Percentiles rank a stretch among this genome's conserved stretches.
phyloP scores from a whole-genome alignment of 148 eudicot species.

The Suaeda aralocaspica region DNA sequence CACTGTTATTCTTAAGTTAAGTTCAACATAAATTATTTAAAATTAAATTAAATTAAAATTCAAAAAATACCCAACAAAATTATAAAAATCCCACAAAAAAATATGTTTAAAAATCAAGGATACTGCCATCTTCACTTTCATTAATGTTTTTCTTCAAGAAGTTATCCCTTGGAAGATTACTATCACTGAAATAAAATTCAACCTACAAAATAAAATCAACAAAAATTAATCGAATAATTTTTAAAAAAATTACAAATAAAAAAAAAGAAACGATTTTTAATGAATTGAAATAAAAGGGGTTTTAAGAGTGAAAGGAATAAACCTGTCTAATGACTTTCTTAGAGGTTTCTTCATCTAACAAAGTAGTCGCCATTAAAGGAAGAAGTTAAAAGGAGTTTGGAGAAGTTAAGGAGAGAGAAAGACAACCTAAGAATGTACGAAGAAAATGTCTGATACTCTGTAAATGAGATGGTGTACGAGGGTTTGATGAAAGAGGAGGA shows the following conservation, averaged over 20 bases:
- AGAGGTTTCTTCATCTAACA: conserved; percentile 60
- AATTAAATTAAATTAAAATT: neutral
- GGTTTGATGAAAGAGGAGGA: conserved; percentile 9
- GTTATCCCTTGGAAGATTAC: conserved; percentile 76
- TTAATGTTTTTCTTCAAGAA: conserved; percentile 54
- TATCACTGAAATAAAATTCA: conserved; percentile 92
- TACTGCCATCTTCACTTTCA: conserved; percentile 87
- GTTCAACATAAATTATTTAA: conserved; percentile 25
- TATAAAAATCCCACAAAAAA: neutral
- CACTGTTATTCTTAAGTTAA: conserved; percentile 65
- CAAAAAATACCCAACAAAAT: neutral
- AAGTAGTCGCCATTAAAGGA: conserved; percentile 36
- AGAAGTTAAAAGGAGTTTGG: no score
- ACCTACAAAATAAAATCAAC: conserved; percentile 40
- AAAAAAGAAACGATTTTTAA: neutral
- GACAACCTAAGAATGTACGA: neutral
- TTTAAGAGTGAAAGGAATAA: neutral
- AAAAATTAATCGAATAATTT: no score
- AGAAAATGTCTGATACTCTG: no score
- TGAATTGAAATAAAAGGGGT: neutral
- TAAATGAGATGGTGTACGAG: conserved; percentile 1
- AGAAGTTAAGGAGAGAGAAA: neutral
- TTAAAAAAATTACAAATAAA: no score
- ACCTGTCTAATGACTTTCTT: conserved; percentile 92
- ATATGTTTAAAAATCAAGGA: conserved; percentile 39